phyloP scores from a whole-genome alignment of 176 grass and related monocot genomes.

The Bromus sterilis region DNA sequence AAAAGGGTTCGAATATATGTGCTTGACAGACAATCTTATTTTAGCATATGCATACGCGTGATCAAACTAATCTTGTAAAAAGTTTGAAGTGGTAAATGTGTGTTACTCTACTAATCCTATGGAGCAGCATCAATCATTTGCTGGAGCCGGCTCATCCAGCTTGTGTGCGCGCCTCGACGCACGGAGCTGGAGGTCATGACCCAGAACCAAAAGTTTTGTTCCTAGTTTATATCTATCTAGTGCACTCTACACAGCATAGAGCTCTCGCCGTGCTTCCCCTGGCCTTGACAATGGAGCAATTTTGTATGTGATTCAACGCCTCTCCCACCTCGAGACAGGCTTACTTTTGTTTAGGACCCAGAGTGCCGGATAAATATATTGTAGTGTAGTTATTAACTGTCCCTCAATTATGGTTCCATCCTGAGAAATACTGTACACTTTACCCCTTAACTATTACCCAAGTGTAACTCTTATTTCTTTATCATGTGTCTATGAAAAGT shows the following conservation, averaged over 20 bases:
- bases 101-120: not conserved
- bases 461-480: too few relatives aligned
- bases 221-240: too few relatives aligned
- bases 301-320: slow-evolving; percentile 35
- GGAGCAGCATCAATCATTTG: not conserved
- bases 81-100: not conserved
- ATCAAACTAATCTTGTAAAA: not conserved
- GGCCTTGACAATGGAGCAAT: not conserved
- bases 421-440: too few relatives aligned
- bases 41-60: not conserved
- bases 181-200: not conserved
- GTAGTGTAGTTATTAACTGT: too few relatives aligned
- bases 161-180: not conserved
- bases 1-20: too few relatives aligned
- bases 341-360: not conserved
- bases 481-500: too few relatives aligned
- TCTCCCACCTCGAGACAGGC: too few relatives aligned
- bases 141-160: not conserved
- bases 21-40: not conserved
- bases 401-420: too few relatives aligned
- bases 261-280: not conserved
- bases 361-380: not conserved
- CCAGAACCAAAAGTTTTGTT: not conserved
- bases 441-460: too few relatives aligned
- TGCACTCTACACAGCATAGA: not conserved